Conservation (phyloP, 2,329 filamentous ascomycete genomes). For the Diaporthe sp. region DNA sequence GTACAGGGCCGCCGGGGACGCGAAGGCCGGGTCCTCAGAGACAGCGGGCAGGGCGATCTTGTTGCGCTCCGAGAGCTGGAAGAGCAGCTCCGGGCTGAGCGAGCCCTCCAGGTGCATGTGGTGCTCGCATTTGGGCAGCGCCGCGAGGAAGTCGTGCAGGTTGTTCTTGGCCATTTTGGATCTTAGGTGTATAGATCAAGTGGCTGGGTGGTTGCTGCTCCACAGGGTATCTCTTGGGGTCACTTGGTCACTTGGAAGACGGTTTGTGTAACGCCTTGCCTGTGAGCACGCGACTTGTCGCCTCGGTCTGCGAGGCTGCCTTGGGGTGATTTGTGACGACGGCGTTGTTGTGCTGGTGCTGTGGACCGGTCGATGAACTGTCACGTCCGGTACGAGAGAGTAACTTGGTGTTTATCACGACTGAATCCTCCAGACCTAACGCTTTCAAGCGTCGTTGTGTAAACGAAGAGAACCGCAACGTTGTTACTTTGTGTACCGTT, state of each 20-base stretch:
- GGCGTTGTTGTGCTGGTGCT: background rate
- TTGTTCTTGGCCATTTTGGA: constrained; percentile 66
- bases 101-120: constrained; percentile 86
- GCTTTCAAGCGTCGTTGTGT: background rate
- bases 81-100: constrained; percentile 78
- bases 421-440: background rate
- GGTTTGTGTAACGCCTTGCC: background rate
- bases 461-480: background rate
- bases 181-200: constrained; percentile 29
- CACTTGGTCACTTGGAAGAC: background rate
- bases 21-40: constrained; percentile 71
- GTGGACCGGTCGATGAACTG: background rate
- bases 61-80: constrained; percentile 77
- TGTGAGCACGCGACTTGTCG: background rate
- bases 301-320: background rate
- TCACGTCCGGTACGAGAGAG: background rate
- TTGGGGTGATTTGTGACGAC: background rate
- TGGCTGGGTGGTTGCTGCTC: background rate
- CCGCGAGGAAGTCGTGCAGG: constrained; percentile 71
- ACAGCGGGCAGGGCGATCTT: constrained; percentile 69
- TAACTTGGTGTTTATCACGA: background rate
- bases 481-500: constrained; percentile 3
- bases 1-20: constrained; percentile 69
- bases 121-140: constrained; percentile 84
- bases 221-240: background rate